phyloP scores from a whole-genome alignment of 164 flowering plant genomes.

The Saururus chinensis region DNA sequence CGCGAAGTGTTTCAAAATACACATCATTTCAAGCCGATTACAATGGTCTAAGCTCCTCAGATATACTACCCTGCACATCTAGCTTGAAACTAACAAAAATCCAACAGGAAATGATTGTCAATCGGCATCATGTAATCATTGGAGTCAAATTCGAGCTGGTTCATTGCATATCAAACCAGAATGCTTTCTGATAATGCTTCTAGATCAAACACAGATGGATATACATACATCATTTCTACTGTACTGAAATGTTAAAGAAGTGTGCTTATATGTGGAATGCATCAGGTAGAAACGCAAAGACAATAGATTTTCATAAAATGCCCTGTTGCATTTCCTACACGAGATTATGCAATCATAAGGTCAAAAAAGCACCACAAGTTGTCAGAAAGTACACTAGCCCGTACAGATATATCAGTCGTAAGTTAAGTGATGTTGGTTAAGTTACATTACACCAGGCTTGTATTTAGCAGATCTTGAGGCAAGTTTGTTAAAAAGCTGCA shows the following conservation, averaged over 20 bases:
- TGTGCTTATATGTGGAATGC: too few species aligned
- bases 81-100: background rate
- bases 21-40: background rate
- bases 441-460: constrained; percentile 82
- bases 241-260: too few species aligned
- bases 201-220: background rate
- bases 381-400: background rate
- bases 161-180: background rate
- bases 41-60: background rate
- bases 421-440: constrained; percentile 4
- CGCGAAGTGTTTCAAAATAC: background rate
- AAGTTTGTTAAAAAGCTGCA: constrained; percentile 94
- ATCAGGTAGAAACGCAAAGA: too few species aligned
- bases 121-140: background rate
- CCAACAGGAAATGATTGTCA: background rate
- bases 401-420: background rate
- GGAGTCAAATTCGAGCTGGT: background rate
- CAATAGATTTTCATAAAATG: too few species aligned
- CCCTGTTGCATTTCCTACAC: background rate
- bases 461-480: constrained; percentile 83
- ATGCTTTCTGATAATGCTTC: background rate
- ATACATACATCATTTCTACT: background rate
- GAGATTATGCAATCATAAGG: background rate
- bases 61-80: background rate
- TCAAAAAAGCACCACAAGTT: background rate